Evolutionary conservation across 352 stramenopile genomes (phyloP).

Genomic region (Phytophthora foliorum): DNA sequence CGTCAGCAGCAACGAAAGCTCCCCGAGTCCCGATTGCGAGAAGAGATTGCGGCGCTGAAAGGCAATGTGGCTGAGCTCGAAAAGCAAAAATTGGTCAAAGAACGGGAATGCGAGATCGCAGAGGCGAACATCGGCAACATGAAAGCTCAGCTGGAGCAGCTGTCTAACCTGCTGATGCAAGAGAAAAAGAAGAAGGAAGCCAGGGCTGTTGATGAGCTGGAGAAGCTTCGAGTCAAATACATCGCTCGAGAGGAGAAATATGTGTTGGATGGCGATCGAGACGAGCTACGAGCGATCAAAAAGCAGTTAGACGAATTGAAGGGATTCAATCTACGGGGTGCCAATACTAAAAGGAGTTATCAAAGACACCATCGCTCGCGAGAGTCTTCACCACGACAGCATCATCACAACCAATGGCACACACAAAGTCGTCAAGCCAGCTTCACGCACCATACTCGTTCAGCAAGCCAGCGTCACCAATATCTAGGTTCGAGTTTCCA

Average conservation of each 20-base stretch:
- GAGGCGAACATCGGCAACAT: slow-evolving; percentile 50
- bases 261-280: slow-evolving; percentile 80
- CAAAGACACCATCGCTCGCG: slow-evolving; percentile 15
- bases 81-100: slow-evolving; percentile 61
- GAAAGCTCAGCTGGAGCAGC: slow-evolving; percentile 67
- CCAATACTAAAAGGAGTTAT: slow-evolving; percentile 1
- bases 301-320: slow-evolving; percentile 82
- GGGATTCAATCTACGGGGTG: slow-evolving; percentile 45
- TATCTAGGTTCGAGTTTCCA: slow-evolving; percentile 10
- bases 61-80: slow-evolving; percentile 67
- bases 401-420: slow-evolving; percentile 15
- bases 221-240: slow-evolving; percentile 86
- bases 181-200: slow-evolving; percentile 82
- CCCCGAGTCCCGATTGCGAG: slow-evolving; percentile 69
- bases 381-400: slow-evolving; percentile 14
- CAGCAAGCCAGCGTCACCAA: slow-evolving; percentile 6
- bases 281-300: slow-evolving; percentile 86
- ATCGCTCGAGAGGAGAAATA: slow-evolving; percentile 83
- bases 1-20: slow-evolving; percentile 79
- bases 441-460: slow-evolving; percentile 9
- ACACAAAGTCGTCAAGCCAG: slow-evolving; percentile 21
- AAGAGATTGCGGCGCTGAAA: slow-evolving; percentile 76
- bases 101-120: slow-evolving; percentile 48
- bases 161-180: slow-evolving; percentile 55
- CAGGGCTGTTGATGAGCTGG: slow-evolving; percentile 70